These are phyloP conservation scores for Xerocomus nothofagi DNA, from an alignment of 1,284 basidiomycete genomes.

Conservation along the genomic window DNA sequence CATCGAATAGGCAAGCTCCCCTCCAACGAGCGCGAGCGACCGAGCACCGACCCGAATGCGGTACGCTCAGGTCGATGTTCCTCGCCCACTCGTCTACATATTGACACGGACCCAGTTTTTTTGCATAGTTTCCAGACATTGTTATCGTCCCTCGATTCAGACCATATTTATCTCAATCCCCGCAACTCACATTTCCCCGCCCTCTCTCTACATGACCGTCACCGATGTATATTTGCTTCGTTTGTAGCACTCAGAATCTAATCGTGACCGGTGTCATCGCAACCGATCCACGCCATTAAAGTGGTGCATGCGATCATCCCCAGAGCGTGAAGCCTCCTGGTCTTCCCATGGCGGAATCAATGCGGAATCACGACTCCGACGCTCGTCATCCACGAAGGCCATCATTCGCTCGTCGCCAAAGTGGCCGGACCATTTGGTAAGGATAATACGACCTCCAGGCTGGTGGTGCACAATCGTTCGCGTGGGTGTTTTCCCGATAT, in stretches of 20 bases:
- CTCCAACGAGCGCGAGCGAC: neutral
- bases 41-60: neutral
- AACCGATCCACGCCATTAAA: neutral
- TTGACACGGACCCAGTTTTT: neutral
- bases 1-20: conserved; percentile 23
- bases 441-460: too few relatives aligned
- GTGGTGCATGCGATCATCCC: too few relatives aligned
- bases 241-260: conserved; percentile 26
- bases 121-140: neutral
- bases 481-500: too few relatives aligned
- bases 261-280: conserved; percentile 1
- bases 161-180: conserved; percentile 24
- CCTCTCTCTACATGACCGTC: neutral
- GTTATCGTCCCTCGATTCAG: neutral
- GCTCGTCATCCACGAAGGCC: too few relatives aligned
- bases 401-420: too few relatives aligned
- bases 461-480: too few relatives aligned
- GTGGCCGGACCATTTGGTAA: too few relatives aligned
- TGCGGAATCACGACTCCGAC: too few relatives aligned
- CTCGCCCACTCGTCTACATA: neutral
- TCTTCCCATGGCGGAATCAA: neutral
- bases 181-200: conserved; percentile 5
- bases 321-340: too few relatives aligned
- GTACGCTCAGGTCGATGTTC: neutral
- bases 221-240: conserved; percentile 21